Evolutionary conservation across 768 basidiomycete species (phyloP).

Genomic region (Pleurotus ostreatus): DNA sequence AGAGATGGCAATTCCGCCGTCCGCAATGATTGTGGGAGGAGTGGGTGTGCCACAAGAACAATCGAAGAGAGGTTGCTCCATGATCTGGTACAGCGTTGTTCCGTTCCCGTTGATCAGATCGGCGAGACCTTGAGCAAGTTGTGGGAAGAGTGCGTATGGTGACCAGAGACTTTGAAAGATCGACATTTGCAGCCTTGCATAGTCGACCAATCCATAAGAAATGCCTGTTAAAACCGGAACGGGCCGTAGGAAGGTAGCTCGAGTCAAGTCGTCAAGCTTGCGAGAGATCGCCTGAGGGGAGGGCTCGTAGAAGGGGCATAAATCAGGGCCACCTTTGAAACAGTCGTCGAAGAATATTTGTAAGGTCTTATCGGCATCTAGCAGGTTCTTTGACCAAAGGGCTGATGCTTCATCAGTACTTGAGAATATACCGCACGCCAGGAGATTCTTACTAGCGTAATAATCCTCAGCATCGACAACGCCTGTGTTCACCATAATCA

Average conservation of each 20-base stretch:
- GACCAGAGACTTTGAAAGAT: slow-evolving; percentile 19
- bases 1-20: slow-evolving; percentile 12
- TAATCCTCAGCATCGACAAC: slow-evolving; percentile 23
- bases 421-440: background rate
- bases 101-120: slow-evolving; percentile 21
- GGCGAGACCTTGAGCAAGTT: slow-evolving; percentile 18
- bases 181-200: slow-evolving; percentile 11
- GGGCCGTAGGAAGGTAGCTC: slow-evolving; percentile 12
- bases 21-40: background rate
- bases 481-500: slow-evolving; percentile 2
- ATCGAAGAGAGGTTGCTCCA: background rate
- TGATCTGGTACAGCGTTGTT: slow-evolving; percentile 9
- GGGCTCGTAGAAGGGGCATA: slow-evolving; percentile 19
- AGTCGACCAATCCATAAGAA: slow-evolving; percentile 21
- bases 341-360: slow-evolving; percentile 18
- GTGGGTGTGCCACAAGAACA: background rate
- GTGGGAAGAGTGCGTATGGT: slow-evolving; percentile 15
- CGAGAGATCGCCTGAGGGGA: slow-evolving; percentile 12
- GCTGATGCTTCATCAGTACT: background rate
- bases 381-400: background rate
- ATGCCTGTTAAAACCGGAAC: slow-evolving; percentile 13
- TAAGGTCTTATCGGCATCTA: slow-evolving; percentile 18
- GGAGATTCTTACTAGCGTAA: slow-evolving; percentile 14
- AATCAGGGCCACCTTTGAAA: slow-evolving; percentile 14
- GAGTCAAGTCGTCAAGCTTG: slow-evolving; percentile 13